A percentile compares a stretch with the other conserved stretches of the same genome.
Conservation (phyloP, 2,329 filamentous ascomycete genomes). For the Epichloe amarillans region DNA sequence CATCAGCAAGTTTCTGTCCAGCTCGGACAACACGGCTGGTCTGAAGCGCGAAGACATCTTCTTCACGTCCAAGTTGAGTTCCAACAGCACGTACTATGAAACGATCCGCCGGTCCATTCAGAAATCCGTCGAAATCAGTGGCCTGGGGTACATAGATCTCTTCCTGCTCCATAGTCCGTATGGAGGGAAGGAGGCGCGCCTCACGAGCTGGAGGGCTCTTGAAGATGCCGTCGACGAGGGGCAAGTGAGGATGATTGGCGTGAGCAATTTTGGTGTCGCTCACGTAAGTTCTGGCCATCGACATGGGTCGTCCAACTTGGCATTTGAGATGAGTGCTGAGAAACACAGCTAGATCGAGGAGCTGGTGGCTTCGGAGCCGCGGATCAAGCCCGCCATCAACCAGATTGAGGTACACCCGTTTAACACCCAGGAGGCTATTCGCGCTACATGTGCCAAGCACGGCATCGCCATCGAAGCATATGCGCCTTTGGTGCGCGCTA, state of each 20-base stretch:
- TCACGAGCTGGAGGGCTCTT: too few relatives aligned
- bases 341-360: too few relatives aligned
- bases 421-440: constrained; percentile 58
- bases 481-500: constrained; percentile 58
- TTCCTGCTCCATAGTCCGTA: constrained; percentile 72
- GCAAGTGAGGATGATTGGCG: too few relatives aligned
- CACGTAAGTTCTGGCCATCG: too few relatives aligned
- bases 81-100: constrained; percentile 52
- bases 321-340: too few relatives aligned
- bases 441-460: constrained; percentile 50
- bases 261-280: too few relatives aligned
- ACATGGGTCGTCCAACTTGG: too few relatives aligned
- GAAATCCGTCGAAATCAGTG: constrained; percentile 48
- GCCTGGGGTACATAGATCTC: constrained; percentile 63
- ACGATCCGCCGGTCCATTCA: constrained; percentile 52
- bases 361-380: too few relatives aligned
- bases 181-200: constrained; percentile 42
- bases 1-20: constrained; percentile 43
- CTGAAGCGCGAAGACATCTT: constrained; percentile 58
- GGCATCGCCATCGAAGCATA: constrained; percentile 66
- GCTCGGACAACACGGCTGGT: constrained; percentile 31
- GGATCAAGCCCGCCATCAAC: constrained; percentile 51
- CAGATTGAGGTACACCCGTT: constrained; percentile 77
- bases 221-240: too few relatives aligned
- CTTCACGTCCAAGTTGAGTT: constrained; percentile 68